Evolutionary conservation across 768 basidiomycete species (phyloP).

Genomic region (Tricholoma flavovirens): DNA sequence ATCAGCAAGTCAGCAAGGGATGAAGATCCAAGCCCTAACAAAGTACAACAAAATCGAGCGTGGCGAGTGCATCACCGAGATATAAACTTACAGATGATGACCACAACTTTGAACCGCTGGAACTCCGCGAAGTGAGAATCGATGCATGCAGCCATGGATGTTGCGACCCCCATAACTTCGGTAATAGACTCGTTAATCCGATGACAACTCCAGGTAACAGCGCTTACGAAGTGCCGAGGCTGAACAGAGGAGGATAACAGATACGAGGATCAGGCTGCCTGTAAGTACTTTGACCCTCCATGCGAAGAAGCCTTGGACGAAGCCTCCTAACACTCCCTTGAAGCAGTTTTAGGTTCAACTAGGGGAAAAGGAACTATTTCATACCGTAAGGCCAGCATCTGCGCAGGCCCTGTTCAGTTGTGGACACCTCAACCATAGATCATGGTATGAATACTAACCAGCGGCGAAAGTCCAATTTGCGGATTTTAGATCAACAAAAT

Average conservation of each 20-base stretch:
- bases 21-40: constrained; percentile 33
- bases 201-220: neutral
- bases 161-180: constrained; percentile 20
- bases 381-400: constrained; percentile 14
- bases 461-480: constrained; percentile 11
- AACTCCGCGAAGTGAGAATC: constrained; percentile 18
- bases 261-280: constrained; percentile 8
- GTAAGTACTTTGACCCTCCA: constrained; percentile 22
- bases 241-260: constrained; percentile 10
- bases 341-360: neutral
- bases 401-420: neutral
- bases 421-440: neutral
- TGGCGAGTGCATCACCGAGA: neutral
- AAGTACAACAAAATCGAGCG: neutral
- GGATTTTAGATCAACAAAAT: constrained; percentile 3
- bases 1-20: constrained; percentile 34
- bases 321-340: constrained; percentile 10
- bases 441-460: neutral
- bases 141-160: constrained; percentile 16
- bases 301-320: constrained; percentile 14
- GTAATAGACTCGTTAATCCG: neutral
- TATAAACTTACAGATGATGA: constrained; percentile 13
- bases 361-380: neutral
- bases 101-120: constrained; percentile 18
- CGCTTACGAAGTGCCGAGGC: constrained; percentile 13